Conservation (phyloP, 2,329 filamentous ascomycete species). For the Gyromitra esculenta region DNA sequence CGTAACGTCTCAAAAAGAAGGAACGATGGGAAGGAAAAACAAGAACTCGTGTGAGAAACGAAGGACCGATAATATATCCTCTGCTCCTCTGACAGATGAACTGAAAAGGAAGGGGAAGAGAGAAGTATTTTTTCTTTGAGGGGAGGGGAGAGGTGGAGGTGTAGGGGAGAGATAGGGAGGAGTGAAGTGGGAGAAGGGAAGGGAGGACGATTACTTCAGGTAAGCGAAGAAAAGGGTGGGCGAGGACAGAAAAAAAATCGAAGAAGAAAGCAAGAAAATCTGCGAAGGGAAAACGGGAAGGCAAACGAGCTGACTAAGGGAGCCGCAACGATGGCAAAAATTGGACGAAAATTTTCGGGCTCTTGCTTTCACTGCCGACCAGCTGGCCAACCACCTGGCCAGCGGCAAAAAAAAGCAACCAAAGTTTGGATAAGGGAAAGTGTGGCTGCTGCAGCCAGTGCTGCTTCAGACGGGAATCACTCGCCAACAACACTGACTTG, state of each 20-base stretch:
- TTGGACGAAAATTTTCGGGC: conserved; percentile 46
- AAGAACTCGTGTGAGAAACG: conserved; percentile 48
- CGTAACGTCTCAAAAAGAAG: conserved; percentile 55
- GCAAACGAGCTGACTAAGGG: conserved; percentile 38
- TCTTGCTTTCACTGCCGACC: conserved; percentile 20
- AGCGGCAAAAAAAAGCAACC: conserved; percentile 49
- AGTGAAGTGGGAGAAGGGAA: conserved; percentile 43
- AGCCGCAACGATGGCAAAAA: conserved; percentile 48
- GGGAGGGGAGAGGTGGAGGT: conserved; percentile 38
- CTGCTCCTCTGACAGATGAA: conserved; percentile 44
- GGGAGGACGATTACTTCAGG: conserved; percentile 46
- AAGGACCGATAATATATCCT: conserved; percentile 53
- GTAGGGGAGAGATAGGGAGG: conserved; percentile 45
- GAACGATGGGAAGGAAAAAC: conserved; percentile 50
- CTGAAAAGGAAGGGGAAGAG: conserved; percentile 38
- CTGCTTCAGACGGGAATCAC: conserved; percentile 39
- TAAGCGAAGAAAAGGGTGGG: conserved; percentile 50
- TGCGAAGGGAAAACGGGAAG: conserved; percentile 53
- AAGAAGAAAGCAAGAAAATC: conserved; percentile 44
- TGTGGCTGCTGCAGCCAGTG: conserved; percentile 39
- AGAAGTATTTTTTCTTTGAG: conserved; percentile 42
- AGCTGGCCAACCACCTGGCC: conserved; percentile 48
- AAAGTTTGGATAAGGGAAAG: conserved; percentile 39
- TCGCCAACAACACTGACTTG: conserved; percentile 30
- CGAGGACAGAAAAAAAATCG: conserved; percentile 36